Evolutionary conservation across 2,329 filamentous ascomycete species (phyloP).

Genomic region (Pseudopithomyces maydicus): DNA sequence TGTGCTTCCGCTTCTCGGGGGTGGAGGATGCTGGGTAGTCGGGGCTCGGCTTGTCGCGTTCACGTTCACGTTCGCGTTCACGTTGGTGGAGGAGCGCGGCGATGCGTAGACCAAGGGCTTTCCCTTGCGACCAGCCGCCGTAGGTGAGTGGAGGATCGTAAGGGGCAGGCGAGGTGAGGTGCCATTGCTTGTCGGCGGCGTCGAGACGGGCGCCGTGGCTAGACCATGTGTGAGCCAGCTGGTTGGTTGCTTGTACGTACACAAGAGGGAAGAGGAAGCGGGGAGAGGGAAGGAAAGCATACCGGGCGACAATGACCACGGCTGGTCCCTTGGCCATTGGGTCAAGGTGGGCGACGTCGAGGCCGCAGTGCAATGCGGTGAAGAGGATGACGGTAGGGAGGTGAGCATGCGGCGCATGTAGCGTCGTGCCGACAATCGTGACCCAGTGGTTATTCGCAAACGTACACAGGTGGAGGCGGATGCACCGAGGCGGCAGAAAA

Average conservation of each 20-base stretch:
- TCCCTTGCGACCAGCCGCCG: constrained; percentile 87
- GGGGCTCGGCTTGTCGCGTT: constrained; percentile 50
- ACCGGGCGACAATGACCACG: constrained; percentile 58
- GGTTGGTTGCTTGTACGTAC: constrained; percentile 16
- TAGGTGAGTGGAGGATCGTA: constrained; percentile 97
- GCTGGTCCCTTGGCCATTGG: constrained; percentile 53
- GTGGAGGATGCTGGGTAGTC: constrained; percentile 23
- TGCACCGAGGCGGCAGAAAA: background rate
- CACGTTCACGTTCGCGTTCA: constrained; percentile 54
- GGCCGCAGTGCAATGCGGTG: constrained; percentile 13
- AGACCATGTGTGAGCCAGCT: constrained; percentile 12
- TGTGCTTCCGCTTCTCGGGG: constrained; percentile 67
- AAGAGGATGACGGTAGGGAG: constrained; percentile 2
- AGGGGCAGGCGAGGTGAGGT: constrained; percentile 86
- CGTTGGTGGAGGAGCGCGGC: constrained; percentile 67
- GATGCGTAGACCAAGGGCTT: constrained; percentile 81
- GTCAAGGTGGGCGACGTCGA: constrained; percentile 12
- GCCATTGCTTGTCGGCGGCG: constrained; percentile 93
- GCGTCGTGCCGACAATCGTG: background rate
- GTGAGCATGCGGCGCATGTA: constrained; percentile 11
- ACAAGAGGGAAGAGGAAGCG: background rate
- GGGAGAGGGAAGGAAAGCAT: constrained; percentile 16
- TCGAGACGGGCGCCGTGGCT: constrained; percentile 94
- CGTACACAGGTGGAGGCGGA: background rate
- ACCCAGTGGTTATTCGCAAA: background rate